Evolutionary conservation across 805 yeast genomes (phyloP).

Genomic region (Spathaspora arborariae): DNA sequence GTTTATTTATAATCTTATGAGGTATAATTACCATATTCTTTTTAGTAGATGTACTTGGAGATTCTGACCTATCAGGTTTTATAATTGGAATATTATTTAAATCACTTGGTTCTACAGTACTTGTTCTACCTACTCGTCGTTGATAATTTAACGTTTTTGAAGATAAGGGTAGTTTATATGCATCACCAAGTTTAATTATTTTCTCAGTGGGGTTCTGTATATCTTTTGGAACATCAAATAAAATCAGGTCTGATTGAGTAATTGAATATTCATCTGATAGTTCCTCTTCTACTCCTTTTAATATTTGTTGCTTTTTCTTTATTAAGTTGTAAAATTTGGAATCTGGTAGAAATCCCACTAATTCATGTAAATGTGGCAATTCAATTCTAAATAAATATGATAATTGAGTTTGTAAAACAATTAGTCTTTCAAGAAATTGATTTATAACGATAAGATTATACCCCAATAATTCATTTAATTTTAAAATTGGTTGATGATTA

Average conservation of each 20-base stretch:
- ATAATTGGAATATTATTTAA: slow-evolving; percentile 7
- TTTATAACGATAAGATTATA: slow-evolving; percentile 26
- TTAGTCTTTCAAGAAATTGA: slow-evolving; percentile 25
- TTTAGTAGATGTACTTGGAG: background rate
- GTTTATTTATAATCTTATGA: slow-evolving; percentile 38
- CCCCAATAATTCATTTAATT: slow-evolving; percentile 23
- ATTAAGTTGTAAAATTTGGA: slow-evolving; percentile 24
- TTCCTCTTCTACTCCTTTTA: slow-evolving; percentile 17
- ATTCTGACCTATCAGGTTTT: slow-evolving; percentile 3
- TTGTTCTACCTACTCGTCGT: slow-evolving; percentile 13
- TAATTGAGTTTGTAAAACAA: slow-evolving; percentile 19
- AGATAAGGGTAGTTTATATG: slow-evolving; percentile 23
- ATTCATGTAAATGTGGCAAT: slow-evolving; percentile 25
- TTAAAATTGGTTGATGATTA: slow-evolving; percentile 27
- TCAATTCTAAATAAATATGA: slow-evolving; percentile 15
- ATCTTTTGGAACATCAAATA: slow-evolving; percentile 9
- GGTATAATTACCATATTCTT: slow-evolving; percentile 29
- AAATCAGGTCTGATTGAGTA: background rate
- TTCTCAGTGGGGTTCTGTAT: slow-evolving; percentile 15
- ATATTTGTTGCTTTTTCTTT: slow-evolving; percentile 28
- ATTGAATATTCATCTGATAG: slow-evolving; percentile 5
- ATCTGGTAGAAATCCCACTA: slow-evolving; percentile 19
- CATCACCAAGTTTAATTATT: slow-evolving; percentile 28
- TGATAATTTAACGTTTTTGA: slow-evolving; percentile 27
- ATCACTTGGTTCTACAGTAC: slow-evolving; percentile 7